These are phyloP conservation scores for Aeschynomene evenia DNA, from an alignment of 306 rosid species.

Conservation along the genomic window DNA sequence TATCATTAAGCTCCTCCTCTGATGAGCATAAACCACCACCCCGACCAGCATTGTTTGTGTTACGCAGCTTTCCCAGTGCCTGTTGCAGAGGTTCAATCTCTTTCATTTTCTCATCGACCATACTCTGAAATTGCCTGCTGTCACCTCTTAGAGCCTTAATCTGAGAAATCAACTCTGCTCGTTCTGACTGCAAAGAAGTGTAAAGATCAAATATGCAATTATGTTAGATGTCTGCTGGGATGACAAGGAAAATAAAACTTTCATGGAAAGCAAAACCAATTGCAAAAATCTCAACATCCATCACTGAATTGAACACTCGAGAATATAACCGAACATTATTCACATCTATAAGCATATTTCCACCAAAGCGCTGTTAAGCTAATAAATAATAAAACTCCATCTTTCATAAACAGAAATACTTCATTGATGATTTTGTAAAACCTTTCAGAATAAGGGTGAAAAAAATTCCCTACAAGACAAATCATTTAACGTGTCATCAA, in stretches of 20 bases:
- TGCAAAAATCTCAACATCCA: background rate
- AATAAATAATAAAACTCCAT: background rate
- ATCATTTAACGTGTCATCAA: background rate
- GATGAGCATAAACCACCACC: constrained; percentile 81
- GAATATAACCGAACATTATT: background rate
- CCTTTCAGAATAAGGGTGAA: background rate
- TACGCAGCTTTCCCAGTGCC: constrained; percentile 90
- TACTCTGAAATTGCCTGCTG: constrained; percentile 56
- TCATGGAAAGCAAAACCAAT: background rate
- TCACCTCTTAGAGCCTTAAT: constrained; percentile 71
- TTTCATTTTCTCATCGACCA: constrained; percentile 74
- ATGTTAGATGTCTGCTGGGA: background rate
- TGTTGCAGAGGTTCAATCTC: constrained; percentile 87
- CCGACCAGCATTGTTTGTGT: constrained; percentile 59
- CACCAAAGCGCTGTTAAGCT: background rate
- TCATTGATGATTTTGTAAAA: background rate
- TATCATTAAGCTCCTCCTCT: constrained; percentile 79
- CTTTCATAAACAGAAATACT: background rate
- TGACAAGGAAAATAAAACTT: background rate
- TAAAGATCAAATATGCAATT: constrained; percentile 12
- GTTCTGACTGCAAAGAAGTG: constrained; percentile 55
- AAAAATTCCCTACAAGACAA: background rate
- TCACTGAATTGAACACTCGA: background rate
- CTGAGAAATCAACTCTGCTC: constrained; percentile 75
- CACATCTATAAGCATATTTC: background rate